Conservation (phyloP, 345 rosid species). For the Xanthoceras sorbifolium region DNA sequence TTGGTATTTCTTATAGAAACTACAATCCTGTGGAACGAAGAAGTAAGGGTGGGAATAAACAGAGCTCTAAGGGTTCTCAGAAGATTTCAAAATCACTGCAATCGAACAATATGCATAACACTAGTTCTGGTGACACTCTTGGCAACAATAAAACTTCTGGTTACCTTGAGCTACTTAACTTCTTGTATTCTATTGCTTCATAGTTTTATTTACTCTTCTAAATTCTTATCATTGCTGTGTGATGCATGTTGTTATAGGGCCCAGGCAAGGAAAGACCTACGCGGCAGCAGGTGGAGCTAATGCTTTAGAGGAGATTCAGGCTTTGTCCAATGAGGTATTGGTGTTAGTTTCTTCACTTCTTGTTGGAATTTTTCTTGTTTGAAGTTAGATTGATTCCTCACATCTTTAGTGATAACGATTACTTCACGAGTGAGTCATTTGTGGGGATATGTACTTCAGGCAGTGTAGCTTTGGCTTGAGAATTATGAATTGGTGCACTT, state of each 20-base stretch:
- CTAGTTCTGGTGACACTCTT: slow-evolving; percentile 37
- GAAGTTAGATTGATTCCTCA: slow-evolving; percentile 2
- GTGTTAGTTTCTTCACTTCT: slow-evolving; percentile 13
- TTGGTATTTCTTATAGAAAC: slow-evolving; percentile 50
- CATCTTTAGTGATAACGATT: slow-evolving; percentile 13
- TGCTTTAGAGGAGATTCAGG: slow-evolving; percentile 53
- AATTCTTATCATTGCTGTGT: slow-evolving; percentile 2
- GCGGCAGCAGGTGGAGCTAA: slow-evolving; percentile 39
- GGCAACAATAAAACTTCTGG: slow-evolving; percentile 39
- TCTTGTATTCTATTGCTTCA: neutral
- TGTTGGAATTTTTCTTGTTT: slow-evolving; percentile 3
- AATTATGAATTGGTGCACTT: neutral
- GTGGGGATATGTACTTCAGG: neutral
- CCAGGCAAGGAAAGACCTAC: slow-evolving; percentile 55
- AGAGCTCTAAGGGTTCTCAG: slow-evolving; percentile 45
- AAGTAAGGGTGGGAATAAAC: slow-evolving; percentile 74
- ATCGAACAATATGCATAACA: slow-evolving; percentile 54
- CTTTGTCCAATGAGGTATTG: slow-evolving; percentile 83
- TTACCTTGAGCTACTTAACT: slow-evolving; percentile 22
- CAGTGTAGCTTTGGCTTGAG: neutral
- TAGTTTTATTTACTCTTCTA: neutral
- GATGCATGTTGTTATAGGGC: slow-evolving; percentile 39
- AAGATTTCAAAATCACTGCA: slow-evolving; percentile 80
- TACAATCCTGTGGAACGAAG: slow-evolving; percentile 90
- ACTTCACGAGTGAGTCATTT: neutral